Base-by-base conservation (phyloP, 441 rosid species). In the Populus hybrid region DNA sequence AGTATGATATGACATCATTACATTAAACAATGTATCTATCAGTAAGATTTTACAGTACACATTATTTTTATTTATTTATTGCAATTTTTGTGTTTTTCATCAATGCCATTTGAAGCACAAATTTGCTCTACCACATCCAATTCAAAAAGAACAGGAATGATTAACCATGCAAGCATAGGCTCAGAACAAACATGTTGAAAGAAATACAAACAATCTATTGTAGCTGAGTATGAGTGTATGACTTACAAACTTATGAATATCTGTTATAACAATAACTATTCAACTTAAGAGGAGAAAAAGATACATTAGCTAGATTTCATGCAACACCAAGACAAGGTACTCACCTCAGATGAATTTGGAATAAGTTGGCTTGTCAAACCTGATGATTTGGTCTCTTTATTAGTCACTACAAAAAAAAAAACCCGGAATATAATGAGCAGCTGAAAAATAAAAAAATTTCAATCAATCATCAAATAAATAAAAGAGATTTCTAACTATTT, bases 271-370 rank as follows among this genome's bases (percentile, higher is more conserved):
- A 73, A 69, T 54, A 68, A 63, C 2, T 20, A 67, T n/a, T 40
- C 11, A 16, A 35, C 59, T 20, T 10, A 57, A 20, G 20, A 61
- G 23, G 7, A 14, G 46, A 67, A 77, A 5, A 5, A 73, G 21
- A 20, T n/a, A 61, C 21, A 68, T 28, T 34, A 69, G 21, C 54
- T 36, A 73, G 68, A 18, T 32, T 9, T 67, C 21, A 72, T 32
- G 10, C 14, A 77, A 35, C 57, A 46, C 35, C 73, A 65, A 35
- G 65, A 42, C 16, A 21, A 65, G 68, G 73, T 50, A 70, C 84
- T 82, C 28, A 93, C 97, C 94, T 92, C 92, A 76, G 82, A 80
- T 32, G 89, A 82, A 79, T 83, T 92, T 67, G 97, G 95, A 82
- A 88, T 76, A 50, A 87, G 92, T 84, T 83, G 87, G 86, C 97